These are phyloP conservation scores for Aspergillus fumigatus DNA, from an alignment of 2,329 filamentous ascomycete species.

Conservation along the genomic window DNA sequence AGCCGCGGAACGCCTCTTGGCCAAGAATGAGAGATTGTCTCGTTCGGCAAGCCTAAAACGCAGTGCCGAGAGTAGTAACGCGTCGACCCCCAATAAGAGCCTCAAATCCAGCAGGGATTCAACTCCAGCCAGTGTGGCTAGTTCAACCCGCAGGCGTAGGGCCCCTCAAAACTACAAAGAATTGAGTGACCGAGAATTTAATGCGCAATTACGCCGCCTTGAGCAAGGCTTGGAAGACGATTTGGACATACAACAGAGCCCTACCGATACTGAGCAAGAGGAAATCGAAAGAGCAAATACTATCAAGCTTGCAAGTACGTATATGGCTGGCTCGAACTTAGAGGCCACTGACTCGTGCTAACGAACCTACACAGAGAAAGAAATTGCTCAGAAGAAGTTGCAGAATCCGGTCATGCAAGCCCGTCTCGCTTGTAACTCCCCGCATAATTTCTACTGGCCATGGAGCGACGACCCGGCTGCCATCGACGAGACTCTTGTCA, in stretches of 20 bases:
- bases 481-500: slow-evolving; percentile 77
- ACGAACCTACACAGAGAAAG: slow-evolving; percentile 56
- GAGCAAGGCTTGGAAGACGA: slow-evolving; percentile 57
- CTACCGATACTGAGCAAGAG: slow-evolving; percentile 49
- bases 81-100: slow-evolving; percentile 61
- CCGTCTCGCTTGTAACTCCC: slow-evolving; percentile 85
- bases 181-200: slow-evolving; percentile 79
- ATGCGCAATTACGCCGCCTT: slow-evolving; percentile 56
- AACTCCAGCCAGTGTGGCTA: slow-evolving; percentile 59
- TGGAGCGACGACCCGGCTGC: slow-evolving; percentile 61
- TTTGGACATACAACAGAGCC: slow-evolving; percentile 35
- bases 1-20: slow-evolving; percentile 46
- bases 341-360: neutral
- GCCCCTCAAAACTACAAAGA: slow-evolving; percentile 58
- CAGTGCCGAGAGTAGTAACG: slow-evolving; percentile 45
- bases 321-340: neutral
- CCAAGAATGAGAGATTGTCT: slow-evolving; percentile 28
- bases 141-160: slow-evolving; percentile 50
- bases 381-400: slow-evolving; percentile 85
- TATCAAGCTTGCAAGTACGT: slow-evolving; percentile 70
- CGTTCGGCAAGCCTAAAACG: slow-evolving; percentile 53
- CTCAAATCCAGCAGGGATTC: slow-evolving; percentile 69
- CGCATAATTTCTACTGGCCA: slow-evolving; percentile 95
- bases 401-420: slow-evolving; percentile 92
- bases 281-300: slow-evolving; percentile 63